Evolutionary conservation across 1,139 yeast genomes (phyloP).

Genomic region (Yamadazyma taylorii): DNA sequence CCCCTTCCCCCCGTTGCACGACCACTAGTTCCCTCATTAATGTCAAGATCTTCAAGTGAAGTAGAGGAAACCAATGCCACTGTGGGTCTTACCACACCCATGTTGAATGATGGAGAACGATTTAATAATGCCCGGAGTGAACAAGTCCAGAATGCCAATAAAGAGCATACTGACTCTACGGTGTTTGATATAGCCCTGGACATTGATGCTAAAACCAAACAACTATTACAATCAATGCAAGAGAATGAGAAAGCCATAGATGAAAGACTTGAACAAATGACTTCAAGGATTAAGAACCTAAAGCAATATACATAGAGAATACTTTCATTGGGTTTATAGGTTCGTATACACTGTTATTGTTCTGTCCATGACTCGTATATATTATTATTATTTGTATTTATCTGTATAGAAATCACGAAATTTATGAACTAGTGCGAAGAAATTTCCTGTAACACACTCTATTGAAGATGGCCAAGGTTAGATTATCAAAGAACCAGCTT

Average conservation of each 20-base stretch:
- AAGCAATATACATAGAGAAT: too few relatives aligned
- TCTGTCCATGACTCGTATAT: too few relatives aligned
- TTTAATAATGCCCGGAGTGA: constrained; percentile 1
- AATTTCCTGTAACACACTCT: neutral
- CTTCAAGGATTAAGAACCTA: constrained; percentile 19
- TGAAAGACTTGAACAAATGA: constrained; percentile 26
- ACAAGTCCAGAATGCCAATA: neutral
- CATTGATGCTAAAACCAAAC: constrained; percentile 42
- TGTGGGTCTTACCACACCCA: constrained; percentile 14
- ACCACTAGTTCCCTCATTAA: neutral
- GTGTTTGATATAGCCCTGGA: constrained; percentile 54
- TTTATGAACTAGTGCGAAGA: neutral
- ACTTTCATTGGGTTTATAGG: too few relatives aligned
- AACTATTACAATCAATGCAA: constrained; percentile 28
- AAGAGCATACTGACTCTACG: constrained; percentile 27
- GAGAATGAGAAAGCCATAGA: constrained; percentile 31
- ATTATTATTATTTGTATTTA: too few relatives aligned
- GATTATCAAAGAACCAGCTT: constrained; percentile 57
- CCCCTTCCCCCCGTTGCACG: neutral
- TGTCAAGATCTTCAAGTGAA: constrained; percentile 7
- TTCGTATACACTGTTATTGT: too few relatives aligned
- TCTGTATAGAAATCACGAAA: neutral
- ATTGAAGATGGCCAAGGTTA: constrained; percentile 24
- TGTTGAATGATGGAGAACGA: constrained; percentile 12
- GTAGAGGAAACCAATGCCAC: constrained; percentile 10